Base-by-base conservation (phyloP, 176 grass and related monocot species). In the Elaeis guineensis region DNA sequence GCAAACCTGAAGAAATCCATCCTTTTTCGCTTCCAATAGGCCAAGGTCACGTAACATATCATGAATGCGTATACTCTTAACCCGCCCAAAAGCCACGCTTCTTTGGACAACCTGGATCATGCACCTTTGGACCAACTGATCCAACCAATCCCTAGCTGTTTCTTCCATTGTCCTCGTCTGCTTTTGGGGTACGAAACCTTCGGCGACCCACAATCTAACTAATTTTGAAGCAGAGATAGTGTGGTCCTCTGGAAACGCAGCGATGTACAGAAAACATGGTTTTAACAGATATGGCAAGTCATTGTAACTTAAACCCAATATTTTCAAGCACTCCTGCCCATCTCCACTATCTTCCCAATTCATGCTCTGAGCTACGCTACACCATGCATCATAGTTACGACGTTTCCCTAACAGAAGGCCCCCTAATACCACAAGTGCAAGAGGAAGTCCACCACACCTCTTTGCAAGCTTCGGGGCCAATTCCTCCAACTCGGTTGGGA, bases 251-350 rank as follows among this genome's bases (percentile, higher is more conserved):
- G n/a, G n/a, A n/a, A 44, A 14, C 14, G 6, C 35, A 44, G 2
- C 1, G 11, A 44, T 14, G 2, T 44, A 44, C 35, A 44, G 14
- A 2, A 73, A 73, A 17, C 58, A 73, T 26, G 55, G 48, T 39
- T 73, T 73, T 5, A 73, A 51, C 29, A 1, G 21, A 62, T 73
- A 17, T 4, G 59, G 70, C 30, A 73, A 44, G 21, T 73, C 70
- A 11, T 64, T 16, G 28, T 64, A 73, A 19, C 70, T 73, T 19
- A 59, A 25, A 6, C 44, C 57, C 18, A 73, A 51, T 53, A 73
- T 51, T 23, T 19, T 3, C 3, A 51, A 20, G 39, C 44, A 52
- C 55, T 64, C 49, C 16, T 60, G 21, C 0, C 44, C 16, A 14
- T 52, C 22, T 44, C 35, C 1, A 12, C 1, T 44, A 0, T 5